Conservation (phyloP, 371 early-diverging fungal genomes). For the Mortierella sp. region DNA sequence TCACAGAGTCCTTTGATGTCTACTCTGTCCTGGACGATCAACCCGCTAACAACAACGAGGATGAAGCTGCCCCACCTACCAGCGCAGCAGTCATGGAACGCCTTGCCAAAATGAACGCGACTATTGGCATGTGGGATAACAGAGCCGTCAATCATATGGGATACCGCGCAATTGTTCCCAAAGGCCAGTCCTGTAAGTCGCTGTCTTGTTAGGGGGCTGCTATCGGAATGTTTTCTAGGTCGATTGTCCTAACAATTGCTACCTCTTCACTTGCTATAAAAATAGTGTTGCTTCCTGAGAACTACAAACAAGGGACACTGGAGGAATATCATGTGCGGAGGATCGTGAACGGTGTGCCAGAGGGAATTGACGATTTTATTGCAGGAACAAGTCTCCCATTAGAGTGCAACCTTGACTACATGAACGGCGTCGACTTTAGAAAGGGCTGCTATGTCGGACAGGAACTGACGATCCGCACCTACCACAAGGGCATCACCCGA, state of each 20-base stretch:
- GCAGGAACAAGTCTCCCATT: slow-evolving; percentile 83
- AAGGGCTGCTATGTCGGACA: slow-evolving; percentile 99
- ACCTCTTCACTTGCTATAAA: neutral
- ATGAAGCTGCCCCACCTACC: neutral
- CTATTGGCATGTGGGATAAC: slow-evolving; percentile 59
- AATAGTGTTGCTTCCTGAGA: slow-evolving; percentile 41
- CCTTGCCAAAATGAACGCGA: slow-evolving; percentile 33
- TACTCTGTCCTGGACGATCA: slow-evolving; percentile 63
- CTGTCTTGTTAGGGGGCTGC: no score
- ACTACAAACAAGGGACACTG: slow-evolving; percentile 32
- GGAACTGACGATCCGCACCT: slow-evolving; percentile 96
- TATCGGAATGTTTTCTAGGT: neutral
- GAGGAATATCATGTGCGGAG: slow-evolving; percentile 84
- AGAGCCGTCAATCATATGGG: slow-evolving; percentile 61
- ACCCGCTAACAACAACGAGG: neutral
- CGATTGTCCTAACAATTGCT: neutral
- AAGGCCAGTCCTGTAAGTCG: slow-evolving; percentile 38
- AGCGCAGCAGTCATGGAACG: slow-evolving; percentile 23
- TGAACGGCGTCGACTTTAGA: slow-evolving; percentile 94
- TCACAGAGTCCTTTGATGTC: slow-evolving; percentile 69
- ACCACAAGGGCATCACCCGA: slow-evolving; percentile 94
- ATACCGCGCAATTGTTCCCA: slow-evolving; percentile 42
- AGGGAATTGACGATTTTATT: slow-evolving; percentile 88
- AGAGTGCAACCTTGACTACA: slow-evolving; percentile 93
- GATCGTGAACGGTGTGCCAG: slow-evolving; percentile 88